Conservation (phyloP, 345 rosid genomes). For the Melastoma malabathricum region DNA sequence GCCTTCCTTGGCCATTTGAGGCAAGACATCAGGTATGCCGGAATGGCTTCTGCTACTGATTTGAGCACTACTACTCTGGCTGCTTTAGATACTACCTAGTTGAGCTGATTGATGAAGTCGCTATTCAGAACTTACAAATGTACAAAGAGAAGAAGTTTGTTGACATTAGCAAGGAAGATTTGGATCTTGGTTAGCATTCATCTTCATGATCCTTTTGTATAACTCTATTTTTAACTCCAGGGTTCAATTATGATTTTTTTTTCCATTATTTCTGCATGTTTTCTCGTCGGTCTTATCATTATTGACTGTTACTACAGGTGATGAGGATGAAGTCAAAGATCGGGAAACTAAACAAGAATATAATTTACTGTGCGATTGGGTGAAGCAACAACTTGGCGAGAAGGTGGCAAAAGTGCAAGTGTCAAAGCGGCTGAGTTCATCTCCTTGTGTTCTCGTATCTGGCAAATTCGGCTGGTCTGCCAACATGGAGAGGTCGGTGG, state of each 20-base stretch:
- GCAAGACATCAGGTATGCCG: too few species aligned
- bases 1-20: too few species aligned
- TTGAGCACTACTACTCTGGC: too few species aligned
- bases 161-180: conserved; percentile 98
- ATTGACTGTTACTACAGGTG: conserved; percentile 30
- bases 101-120: conserved; percentile 98
- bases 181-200: conserved; percentile 62
- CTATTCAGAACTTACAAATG: conserved; percentile 86
- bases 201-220: neutral
- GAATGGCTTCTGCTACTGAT: too few species aligned
- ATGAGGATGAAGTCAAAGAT: conserved; percentile 88
- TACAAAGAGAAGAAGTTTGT: conserved; percentile 97
- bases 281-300: neutral
- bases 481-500: conserved; percentile 85
- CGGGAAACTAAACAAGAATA: conserved; percentile 73
- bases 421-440: conserved; percentile 79
- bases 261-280: too few species aligned
- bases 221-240: neutral
- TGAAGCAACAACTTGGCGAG: conserved; percentile 92
- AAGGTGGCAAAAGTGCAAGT: conserved; percentile 92
- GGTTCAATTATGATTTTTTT: too few species aligned
- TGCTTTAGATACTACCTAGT: conserved; percentile 23
- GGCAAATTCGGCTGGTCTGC: conserved; percentile 97
- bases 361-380: conserved; percentile 83
- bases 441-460: conserved; percentile 96